phyloP scores from a whole-genome alignment of 495 filamentous ascomycete genomes.

The Terfezia boudieri region DNA sequence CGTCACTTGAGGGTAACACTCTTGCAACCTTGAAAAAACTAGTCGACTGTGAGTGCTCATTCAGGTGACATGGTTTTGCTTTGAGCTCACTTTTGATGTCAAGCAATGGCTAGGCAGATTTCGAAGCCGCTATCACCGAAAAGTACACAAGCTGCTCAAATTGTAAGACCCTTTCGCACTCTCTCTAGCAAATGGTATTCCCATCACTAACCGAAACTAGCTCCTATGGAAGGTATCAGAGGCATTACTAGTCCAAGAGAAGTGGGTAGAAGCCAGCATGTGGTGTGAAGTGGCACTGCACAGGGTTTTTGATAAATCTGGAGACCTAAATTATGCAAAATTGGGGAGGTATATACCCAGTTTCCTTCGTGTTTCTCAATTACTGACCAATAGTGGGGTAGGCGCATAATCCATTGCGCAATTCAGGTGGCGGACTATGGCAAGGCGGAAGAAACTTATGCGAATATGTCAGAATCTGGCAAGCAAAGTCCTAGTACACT shows the following conservation, averaged over 20 bases:
- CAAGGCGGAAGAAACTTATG: conserved; percentile 32
- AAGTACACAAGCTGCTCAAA: conserved; percentile 47
- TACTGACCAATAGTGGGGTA: neutral
- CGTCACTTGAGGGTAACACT: conserved; percentile 6
- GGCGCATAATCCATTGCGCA: conserved; percentile 34
- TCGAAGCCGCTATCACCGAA: conserved; percentile 26
- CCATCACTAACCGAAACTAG: neutral
- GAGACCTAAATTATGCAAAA: conserved; percentile 38
- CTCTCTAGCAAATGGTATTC: conserved; percentile 4
- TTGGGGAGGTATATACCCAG: conserved; percentile 35
- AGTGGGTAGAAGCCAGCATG: conserved; percentile 32
- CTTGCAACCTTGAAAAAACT: conserved; percentile 18
- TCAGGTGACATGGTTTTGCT: too few relatives aligned
- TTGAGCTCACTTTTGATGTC: too few relatives aligned
- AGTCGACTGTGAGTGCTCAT: conserved; percentile 11
- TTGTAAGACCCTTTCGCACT: conserved; percentile 4
- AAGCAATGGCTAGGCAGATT: conserved; percentile 20
- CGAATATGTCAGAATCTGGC: conserved; percentile 34
- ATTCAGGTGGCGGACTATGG: conserved; percentile 31
- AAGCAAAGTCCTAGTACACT: conserved; percentile 38
- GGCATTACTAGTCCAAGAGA: conserved; percentile 27
- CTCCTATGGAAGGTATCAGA: conserved; percentile 61
- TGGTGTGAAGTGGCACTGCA: conserved; percentile 60
- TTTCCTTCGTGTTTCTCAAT: neutral
- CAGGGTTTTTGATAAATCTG: conserved; percentile 37